Evolutionary conservation across 2,329 filamentous ascomycete genomes (phyloP), one percentile per base, ranked within the genome.

Genomic region (Monosporascus sp.): DNA sequence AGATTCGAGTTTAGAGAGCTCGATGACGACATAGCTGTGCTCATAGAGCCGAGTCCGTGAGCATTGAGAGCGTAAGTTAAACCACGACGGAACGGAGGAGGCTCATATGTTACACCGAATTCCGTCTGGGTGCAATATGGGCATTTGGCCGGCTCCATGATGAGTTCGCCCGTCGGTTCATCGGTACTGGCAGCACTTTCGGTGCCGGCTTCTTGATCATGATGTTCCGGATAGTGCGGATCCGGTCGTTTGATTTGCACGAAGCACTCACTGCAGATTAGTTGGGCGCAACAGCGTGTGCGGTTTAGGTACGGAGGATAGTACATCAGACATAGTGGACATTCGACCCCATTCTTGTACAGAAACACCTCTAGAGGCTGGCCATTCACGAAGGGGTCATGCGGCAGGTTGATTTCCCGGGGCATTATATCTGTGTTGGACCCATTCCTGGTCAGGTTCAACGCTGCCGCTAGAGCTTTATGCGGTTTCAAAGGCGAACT

Each of bases 191-290:
- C 62, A 16, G 61, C 63, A 7, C 59, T 48, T 44, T 61, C 53
- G n/a, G 58, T 55, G 38, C 54, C 61, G 31, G 59, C 52, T 54
- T 66, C 64, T 48, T 81, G 74, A n/a, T 77, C 79, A 54, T 80
- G 69, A 65, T 88, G 86, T 71, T 91, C 88, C 5, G 88, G 88
- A 41, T 85, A 81, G 68, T 92, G 88, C 9, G 88, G 88, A 64
- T 91, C 88, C 2, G 87, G 86, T 51, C 88, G 79, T 68, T 91
- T 92, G 65, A 99, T 99, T 70, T 99, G 94, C 4, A 99, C 94
- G 65, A 99, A 99, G 70, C 94, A 99, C 73, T 99, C 94, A 43
- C 92, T 97, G 73, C 94, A 99, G 58, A 99, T 97, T 6, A 89
- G 80, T 68, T 99, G 94, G 63, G 96, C 91, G 70, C 94, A 99